phyloP scores from a whole-genome alignment of 169 alveolate genomes.

The Miamiensis avidus region DNA sequence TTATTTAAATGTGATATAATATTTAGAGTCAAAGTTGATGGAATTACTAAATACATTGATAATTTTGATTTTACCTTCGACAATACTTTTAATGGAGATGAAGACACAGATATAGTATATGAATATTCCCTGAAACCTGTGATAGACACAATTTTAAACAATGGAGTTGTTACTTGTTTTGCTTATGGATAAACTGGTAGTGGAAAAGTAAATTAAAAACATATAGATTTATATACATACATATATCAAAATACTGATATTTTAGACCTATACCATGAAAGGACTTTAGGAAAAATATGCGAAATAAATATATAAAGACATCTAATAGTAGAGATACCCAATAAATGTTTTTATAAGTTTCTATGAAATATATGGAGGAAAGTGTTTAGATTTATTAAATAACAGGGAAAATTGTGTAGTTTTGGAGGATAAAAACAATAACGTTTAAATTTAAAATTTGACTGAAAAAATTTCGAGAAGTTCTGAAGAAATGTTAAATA shows the following conservation, averaged over 20 bases:
- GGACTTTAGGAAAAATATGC: not conserved
- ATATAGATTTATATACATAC: no score
- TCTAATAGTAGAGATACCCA: not conserved
- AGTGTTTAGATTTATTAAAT: conserved; percentile 46
- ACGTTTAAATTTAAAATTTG: conserved; percentile 23
- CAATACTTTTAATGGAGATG: conserved; percentile 58
- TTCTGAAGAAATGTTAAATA: conserved; percentile 7
- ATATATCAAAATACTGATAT: no score
- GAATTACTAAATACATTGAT: conserved; percentile 42
- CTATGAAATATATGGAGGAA: conserved; percentile 45
- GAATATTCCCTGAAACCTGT: conserved; percentile 57
- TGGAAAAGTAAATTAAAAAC: conserved; percentile 4
- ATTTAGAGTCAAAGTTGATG: not conserved
- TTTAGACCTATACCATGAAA: conserved; percentile 29
- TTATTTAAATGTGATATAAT: no score
- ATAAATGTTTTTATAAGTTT: conserved; percentile 28
- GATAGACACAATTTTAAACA: conserved; percentile 47
- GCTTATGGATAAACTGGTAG: conserved; percentile 44
- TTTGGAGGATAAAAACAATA: conserved; percentile 43
- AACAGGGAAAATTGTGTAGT: conserved; percentile 18
- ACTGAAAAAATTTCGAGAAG: conserved; percentile 11
- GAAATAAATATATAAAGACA: conserved; percentile 2
- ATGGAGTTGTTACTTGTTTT: conserved; percentile 45
- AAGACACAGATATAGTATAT: conserved; percentile 55
- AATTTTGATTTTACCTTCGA: conserved; percentile 61